Conservation (phyloP, 2,329 filamentous ascomycete genomes). For the Chaetomium globosum region DNA sequence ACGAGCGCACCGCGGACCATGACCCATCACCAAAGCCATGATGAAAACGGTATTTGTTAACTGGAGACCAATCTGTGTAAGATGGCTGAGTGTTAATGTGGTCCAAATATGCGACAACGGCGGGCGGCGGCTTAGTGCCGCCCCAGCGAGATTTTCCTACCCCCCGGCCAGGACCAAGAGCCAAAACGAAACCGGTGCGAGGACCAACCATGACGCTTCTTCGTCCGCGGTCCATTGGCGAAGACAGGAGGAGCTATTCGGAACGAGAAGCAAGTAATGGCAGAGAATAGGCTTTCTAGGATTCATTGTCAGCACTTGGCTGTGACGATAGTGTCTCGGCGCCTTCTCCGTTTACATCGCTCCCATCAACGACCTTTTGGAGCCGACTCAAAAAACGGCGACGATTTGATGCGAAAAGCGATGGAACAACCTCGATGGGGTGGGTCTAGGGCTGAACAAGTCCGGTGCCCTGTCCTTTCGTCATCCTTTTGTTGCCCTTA, state of each 20-base stretch:
- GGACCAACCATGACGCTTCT: neutral
- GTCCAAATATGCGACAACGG: neutral
- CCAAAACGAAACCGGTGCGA: neutral
- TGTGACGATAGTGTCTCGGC: neutral
- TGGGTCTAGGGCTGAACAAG: neutral
- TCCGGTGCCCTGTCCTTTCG: neutral
- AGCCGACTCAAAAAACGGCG: neutral
- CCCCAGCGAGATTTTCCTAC: neutral
- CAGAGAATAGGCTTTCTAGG: neutral
- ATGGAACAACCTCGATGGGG: neutral
- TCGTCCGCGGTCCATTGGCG: neutral
- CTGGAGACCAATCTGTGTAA: neutral
- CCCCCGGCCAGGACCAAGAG: neutral
- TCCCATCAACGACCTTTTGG: neutral
- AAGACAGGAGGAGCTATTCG: neutral
- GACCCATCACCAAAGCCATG: neutral
- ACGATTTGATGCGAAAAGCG: neutral
- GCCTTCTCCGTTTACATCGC: neutral
- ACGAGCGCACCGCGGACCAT: neutral
- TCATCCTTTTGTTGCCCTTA: no score
- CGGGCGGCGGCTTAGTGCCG: conserved; percentile 3
- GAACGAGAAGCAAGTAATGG: neutral
- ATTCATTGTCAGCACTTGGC: neutral
- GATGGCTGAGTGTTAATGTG: neutral
- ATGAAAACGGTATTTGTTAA: neutral